A percentile compares a stretch with the other conserved stretches of the same genome.
Evolutionary conservation across 2,329 filamentous ascomycete genomes (phyloP).

Genomic region (Coniochaeta sp.): DNA sequence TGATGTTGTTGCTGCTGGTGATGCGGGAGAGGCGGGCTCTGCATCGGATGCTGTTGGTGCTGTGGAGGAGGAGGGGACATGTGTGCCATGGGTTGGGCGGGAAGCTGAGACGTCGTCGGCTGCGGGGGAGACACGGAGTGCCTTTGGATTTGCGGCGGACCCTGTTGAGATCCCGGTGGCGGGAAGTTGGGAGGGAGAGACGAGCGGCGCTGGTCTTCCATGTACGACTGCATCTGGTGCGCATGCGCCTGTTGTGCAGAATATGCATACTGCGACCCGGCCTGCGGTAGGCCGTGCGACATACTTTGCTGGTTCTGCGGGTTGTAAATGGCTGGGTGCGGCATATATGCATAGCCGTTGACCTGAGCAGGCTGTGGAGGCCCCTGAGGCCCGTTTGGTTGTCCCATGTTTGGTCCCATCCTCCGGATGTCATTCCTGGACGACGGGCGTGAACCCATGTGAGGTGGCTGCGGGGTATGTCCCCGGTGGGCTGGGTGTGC

Average conservation of each 20-base stretch:
- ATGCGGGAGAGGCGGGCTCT: slow-evolving; percentile 27
- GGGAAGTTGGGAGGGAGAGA: slow-evolving; percentile 64
- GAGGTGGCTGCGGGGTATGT: slow-evolving; percentile 76
- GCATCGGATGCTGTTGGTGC: slow-evolving; percentile 18
- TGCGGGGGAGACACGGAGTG: slow-evolving; percentile 55
- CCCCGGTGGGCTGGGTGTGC: slow-evolving; percentile 49
- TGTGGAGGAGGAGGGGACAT: slow-evolving; percentile 48
- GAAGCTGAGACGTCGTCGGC: slow-evolving; percentile 44
- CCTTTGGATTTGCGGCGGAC: slow-evolving; percentile 33
- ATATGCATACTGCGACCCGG: slow-evolving; percentile 30
- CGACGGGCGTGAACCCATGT: slow-evolving; percentile 65
- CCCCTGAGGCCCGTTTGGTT: slow-evolving; percentile 52
- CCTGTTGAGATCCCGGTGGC: slow-evolving; percentile 47
- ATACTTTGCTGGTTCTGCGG: slow-evolving; percentile 39
- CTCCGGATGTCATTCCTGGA: slow-evolving; percentile 76
- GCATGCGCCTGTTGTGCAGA: slow-evolving; percentile 23
- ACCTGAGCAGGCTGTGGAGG: slow-evolving; percentile 47
- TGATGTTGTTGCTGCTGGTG: slow-evolving; percentile 23
- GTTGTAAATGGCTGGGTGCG: slow-evolving; percentile 80
- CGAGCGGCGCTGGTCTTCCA: slow-evolving; percentile 68
- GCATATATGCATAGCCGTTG: slow-evolving; percentile 77
- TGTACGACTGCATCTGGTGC: slow-evolving; percentile 58
- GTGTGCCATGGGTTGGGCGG: slow-evolving; percentile 37
- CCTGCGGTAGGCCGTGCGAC: slow-evolving; percentile 29
- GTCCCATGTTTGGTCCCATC: slow-evolving; percentile 66